phyloP scores from a whole-genome alignment of 768 basidiomycete species.

The Mycena polygramma region DNA sequence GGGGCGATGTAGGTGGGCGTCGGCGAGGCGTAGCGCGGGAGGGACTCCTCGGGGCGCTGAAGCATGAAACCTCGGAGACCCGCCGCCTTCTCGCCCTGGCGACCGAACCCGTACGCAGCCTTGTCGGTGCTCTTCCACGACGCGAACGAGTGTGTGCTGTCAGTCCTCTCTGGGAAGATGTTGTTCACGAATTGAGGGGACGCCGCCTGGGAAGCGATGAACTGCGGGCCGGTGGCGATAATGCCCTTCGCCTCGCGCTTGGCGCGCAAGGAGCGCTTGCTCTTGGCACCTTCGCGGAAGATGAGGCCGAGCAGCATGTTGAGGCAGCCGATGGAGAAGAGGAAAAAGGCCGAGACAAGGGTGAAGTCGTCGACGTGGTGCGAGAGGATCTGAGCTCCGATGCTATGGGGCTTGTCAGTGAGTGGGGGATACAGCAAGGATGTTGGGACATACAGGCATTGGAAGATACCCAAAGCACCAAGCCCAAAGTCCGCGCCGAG shows the following conservation, averaged over 20 bases:
- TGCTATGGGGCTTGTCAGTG: constrained; percentile 49
- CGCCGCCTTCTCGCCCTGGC: constrained; percentile 84
- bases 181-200: constrained; percentile 52
- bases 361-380: constrained; percentile 88
- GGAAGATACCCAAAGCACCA: constrained; percentile 89
- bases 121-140: constrained; percentile 53
- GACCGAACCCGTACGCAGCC: constrained; percentile 80
- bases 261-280: constrained; percentile 77
- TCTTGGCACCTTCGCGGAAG: constrained; percentile 78
- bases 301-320: constrained; percentile 87
- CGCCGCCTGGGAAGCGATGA: constrained; percentile 42
- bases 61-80: constrained; percentile 69
- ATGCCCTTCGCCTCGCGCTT: constrained; percentile 57
- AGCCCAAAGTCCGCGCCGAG: constrained; percentile 90
- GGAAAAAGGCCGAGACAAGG: constrained; percentile 88
- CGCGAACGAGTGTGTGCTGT: constrained; percentile 26
- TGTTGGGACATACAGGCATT: constrained; percentile 73
- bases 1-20: constrained; percentile 48
- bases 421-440: background rate
- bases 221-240: constrained; percentile 61
- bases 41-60: constrained; percentile 68
- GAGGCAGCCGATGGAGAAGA: constrained; percentile 85
- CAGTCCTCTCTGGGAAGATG: constrained; percentile 45
- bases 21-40: constrained; percentile 65
- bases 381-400: constrained; percentile 78